These are phyloP conservation scores for Forsythia suspensa DNA, from an alignment of 257 asterid species.

Conservation along the genomic window DNA sequence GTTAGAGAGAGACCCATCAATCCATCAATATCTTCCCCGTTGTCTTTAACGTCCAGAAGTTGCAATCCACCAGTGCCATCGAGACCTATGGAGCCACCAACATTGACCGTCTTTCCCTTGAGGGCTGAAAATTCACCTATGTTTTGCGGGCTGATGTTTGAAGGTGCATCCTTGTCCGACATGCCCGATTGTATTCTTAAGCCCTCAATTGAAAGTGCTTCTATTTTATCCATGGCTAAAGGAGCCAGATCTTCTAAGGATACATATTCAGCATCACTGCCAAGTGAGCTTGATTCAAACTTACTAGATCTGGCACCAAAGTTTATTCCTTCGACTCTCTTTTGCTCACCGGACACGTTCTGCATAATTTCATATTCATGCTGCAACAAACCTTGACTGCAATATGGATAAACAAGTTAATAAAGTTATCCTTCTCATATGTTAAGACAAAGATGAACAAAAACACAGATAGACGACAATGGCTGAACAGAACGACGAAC, in stretches of 20 bases:
- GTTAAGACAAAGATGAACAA: slow-evolving; percentile 1
- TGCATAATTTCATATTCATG: slow-evolving; percentile 37
- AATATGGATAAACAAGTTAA: slow-evolving; percentile 13
- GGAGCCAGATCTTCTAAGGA: slow-evolving; percentile 93
- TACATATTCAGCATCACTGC: slow-evolving; percentile 62
- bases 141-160: slow-evolving; percentile 64
- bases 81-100: slow-evolving; percentile 67
- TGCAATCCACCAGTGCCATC: slow-evolving; percentile 88
- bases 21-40: slow-evolving; percentile 76
- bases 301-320: slow-evolving; percentile 20
- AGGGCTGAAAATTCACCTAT: slow-evolving; percentile 71
- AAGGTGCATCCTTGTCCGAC: slow-evolving; percentile 70
- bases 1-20: slow-evolving; percentile 86
- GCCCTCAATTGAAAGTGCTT: slow-evolving; percentile 65
- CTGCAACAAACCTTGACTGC: slow-evolving; percentile 54
- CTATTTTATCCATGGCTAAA: slow-evolving; percentile 89
- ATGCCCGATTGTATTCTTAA: slow-evolving; percentile 91
- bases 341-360: slow-evolving; percentile 27
- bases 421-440: slow-evolving; percentile 13
- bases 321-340: slow-evolving; percentile 26
- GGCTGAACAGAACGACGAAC: slow-evolving; percentile 34
- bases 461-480: background rate
- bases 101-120: slow-evolving; percentile 57
- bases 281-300: slow-evolving; percentile 33
- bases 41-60: slow-evolving; percentile 70